phyloP scores from a whole-genome alignment of 129 eudicot species.

The Rutidosis leptorrhynchoides region DNA sequence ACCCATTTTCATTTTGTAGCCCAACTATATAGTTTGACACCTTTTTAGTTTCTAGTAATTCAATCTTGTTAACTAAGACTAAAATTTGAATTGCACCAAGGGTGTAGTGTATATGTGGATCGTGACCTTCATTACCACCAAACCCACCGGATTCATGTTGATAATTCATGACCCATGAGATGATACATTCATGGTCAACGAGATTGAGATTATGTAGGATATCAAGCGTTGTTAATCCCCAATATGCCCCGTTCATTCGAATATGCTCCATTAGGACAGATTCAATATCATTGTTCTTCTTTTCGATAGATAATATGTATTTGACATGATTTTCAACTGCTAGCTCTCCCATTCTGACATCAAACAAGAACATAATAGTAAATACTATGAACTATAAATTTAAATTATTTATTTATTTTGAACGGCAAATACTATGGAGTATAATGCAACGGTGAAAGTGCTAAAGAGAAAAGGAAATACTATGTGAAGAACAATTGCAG shows the following conservation, averaged over 20 bases:
- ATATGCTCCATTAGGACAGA: constrained; percentile 78
- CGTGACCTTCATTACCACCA: constrained; percentile 87
- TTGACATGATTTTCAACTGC: constrained; percentile 52
- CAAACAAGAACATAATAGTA: no score
- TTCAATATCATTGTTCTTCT: constrained; percentile 64
- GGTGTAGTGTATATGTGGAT: constrained; percentile 70
- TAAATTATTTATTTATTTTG: no score
- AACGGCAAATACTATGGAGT: no score
- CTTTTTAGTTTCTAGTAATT: constrained; percentile 64
- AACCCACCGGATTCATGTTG: constrained; percentile 90
- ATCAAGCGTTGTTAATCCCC: constrained; percentile 84
- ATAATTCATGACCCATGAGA: constrained; percentile 84
- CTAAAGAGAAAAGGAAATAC: no score
- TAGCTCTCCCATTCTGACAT: constrained; percentile 61
- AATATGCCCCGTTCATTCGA: constrained; percentile 80
- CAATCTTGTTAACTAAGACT: constrained; percentile 61
- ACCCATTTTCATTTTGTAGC: constrained; percentile 84
- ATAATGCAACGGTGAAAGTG: no score
- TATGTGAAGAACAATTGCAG: no score
- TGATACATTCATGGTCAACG: constrained; percentile 59
- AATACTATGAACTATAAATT: no score
- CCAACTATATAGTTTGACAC: constrained; percentile 57
- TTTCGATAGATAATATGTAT: constrained; percentile 60
- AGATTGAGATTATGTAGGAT: constrained; percentile 59
- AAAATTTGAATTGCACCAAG: constrained; percentile 81